Conservation (phyloP, 345 rosid genomes). For the Eucalyptus rudis region DNA sequence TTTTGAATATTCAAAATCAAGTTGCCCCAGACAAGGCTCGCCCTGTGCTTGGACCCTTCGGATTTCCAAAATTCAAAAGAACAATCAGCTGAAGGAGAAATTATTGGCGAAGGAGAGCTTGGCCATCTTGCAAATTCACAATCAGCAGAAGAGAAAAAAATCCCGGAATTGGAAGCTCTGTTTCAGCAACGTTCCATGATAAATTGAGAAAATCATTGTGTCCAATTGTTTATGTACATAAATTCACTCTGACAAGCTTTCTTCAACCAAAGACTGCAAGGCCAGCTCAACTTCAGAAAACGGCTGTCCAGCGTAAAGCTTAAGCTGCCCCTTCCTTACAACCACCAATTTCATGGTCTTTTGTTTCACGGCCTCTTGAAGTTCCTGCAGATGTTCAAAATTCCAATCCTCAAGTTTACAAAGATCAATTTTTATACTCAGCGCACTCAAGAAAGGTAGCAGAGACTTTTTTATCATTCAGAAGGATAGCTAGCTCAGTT, state of each 20-base stretch:
- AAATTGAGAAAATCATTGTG: not conserved
- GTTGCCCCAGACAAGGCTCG: not conserved
- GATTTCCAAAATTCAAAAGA: not conserved
- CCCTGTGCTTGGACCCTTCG: not conserved
- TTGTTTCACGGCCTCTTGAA: slow-evolving; percentile 29
- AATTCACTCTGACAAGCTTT: not conserved
- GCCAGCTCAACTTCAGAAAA: slow-evolving; percentile 59
- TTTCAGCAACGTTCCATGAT: not conserved
- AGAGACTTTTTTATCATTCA: not conserved
- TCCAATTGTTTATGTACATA: not conserved
- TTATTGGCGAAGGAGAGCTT: not conserved
- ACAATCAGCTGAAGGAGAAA: not conserved
- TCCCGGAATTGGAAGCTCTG: not conserved
- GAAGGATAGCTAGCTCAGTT: not conserved
- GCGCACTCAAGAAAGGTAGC: not conserved
- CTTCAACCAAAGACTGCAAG: slow-evolving; percentile 33
- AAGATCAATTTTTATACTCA: not conserved
- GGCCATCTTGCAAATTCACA: not conserved
- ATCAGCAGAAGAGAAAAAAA: not conserved
- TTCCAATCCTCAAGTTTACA: not conserved
- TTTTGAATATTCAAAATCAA: not conserved
- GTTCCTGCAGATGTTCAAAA: slow-evolving; percentile 35
- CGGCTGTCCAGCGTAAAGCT: slow-evolving; percentile 70
- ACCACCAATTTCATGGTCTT: slow-evolving; percentile 38
- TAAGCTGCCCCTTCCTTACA: slow-evolving; percentile 64